Evolutionary conservation across 2,329 filamentous ascomycete genomes (phyloP).

Genomic region (Coniochaeta sp.): DNA sequence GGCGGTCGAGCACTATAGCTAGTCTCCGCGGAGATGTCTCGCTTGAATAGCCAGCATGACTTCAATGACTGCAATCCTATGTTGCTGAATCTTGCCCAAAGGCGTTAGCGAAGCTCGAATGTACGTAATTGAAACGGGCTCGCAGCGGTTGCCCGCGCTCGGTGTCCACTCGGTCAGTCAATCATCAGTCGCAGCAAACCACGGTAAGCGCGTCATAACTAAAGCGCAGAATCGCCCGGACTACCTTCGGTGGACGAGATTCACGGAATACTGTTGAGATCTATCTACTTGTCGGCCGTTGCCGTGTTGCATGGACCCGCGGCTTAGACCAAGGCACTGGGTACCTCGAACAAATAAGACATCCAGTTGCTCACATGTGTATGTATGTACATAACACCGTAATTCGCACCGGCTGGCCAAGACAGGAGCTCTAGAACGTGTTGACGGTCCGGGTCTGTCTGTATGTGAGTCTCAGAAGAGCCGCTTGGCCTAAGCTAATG

Average conservation of each 20-base stretch:
- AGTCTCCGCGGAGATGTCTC: slow-evolving; percentile 17
- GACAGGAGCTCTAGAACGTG: not conserved
- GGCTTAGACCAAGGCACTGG: not conserved
- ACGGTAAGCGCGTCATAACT: not conserved
- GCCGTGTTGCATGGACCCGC: not conserved
- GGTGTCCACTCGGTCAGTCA: not conserved
- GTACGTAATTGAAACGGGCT: slow-evolving; percentile 22
- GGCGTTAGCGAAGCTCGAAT: slow-evolving; percentile 6
- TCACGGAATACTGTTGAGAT: too few relatives aligned
- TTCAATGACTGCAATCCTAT: slow-evolving; percentile 5
- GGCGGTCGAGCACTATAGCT: not conserved
- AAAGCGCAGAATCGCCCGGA: not conserved
- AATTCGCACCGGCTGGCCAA: too few relatives aligned
- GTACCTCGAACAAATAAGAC: not conserved
- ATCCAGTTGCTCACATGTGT: not conserved
- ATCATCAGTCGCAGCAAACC: not conserved
- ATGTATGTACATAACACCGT: not conserved
- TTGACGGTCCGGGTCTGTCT: not conserved
- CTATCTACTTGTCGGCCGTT: not conserved
- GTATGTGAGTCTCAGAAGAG: not conserved
- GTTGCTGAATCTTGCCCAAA: slow-evolving; percentile 9
- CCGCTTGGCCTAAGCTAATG: not conserved
- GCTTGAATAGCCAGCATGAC: not conserved
- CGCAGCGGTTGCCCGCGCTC: not conserved
- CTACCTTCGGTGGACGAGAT: not conserved